These are phyloP conservation scores for Fusarium protoensiforme DNA, from an alignment of 2,329 filamentous ascomycete species.

Conservation along the genomic window DNA sequence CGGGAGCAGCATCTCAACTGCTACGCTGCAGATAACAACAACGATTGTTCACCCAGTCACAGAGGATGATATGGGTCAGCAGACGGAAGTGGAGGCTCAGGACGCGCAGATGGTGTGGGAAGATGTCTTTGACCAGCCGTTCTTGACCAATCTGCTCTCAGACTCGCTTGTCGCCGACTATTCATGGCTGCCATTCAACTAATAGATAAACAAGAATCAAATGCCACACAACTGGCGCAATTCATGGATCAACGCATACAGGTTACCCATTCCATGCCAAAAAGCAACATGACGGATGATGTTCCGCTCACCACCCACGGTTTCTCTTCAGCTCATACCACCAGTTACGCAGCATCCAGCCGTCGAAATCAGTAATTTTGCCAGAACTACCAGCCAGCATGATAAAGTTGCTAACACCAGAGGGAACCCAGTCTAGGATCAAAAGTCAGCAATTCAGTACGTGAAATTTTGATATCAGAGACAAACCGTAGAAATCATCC, in stretches of 20 bases:
- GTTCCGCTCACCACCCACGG: slow-evolving; percentile 36
- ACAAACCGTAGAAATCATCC: slow-evolving; percentile 48
- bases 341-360: slow-evolving; percentile 60
- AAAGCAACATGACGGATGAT: background rate
- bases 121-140: background rate
- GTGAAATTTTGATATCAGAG: background rate
- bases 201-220: background rate
- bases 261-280: background rate
- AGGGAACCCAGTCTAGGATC: slow-evolving; percentile 54
- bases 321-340: slow-evolving; percentile 50
- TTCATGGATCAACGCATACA: background rate
- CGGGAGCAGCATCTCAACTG: background rate
- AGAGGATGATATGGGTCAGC: background rate
- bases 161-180: background rate
- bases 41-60: background rate
- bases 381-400: slow-evolving; percentile 56
- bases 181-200: background rate
- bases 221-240: background rate
- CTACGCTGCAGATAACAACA: background rate
- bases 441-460: background rate
- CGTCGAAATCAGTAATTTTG: slow-evolving; percentile 58
- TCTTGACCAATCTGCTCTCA: background rate
- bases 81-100: background rate
- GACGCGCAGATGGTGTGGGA: background rate
- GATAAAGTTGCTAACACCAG: slow-evolving; percentile 54